These are phyloP conservation scores for Vigna trinervia DNA, from an alignment of 306 rosid species.

Conservation along the genomic window DNA sequence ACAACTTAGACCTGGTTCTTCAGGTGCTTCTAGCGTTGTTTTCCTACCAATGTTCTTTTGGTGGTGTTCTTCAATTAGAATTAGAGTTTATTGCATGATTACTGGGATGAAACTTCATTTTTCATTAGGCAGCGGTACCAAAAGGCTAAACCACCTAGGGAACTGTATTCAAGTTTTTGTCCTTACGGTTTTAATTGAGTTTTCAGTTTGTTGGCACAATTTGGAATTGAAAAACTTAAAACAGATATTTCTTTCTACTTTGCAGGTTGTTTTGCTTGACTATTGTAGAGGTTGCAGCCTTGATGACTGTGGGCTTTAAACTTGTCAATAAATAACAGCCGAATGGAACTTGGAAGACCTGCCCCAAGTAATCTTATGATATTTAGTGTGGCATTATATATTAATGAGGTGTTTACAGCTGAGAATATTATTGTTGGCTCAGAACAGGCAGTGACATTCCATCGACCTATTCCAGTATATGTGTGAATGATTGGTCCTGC, in stretches of 20 bases:
- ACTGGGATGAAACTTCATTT: background rate
- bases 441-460: background rate
- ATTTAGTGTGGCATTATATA: slow-evolving; percentile 22
- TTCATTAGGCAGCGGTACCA: background rate
- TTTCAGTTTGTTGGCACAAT: slow-evolving; percentile 33
- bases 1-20: background rate
- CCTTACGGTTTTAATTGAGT: slow-evolving; percentile 17
- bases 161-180: background rate
- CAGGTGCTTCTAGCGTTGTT: background rate
- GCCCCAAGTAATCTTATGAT: slow-evolving; percentile 66
- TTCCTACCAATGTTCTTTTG: background rate
- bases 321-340: slow-evolving; percentile 52
- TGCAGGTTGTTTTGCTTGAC: slow-evolving; percentile 41
- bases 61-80: background rate
- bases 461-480: background rate
- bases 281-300: slow-evolving; percentile 39
- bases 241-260: slow-evolving; percentile 19
- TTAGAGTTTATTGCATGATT: background rate
- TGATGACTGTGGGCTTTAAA: slow-evolving; percentile 50
- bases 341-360: slow-evolving; percentile 65
- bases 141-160: background rate
- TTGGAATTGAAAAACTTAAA: slow-evolving; percentile 15
- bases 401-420: slow-evolving; percentile 16
- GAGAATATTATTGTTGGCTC: slow-evolving; percentile 14
- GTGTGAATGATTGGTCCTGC: slow-evolving; percentile 23